These are phyloP conservation scores for Aspergillus biplanus DNA, from an alignment of 495 filamentous ascomycete genomes.

Conservation along the genomic window DNA sequence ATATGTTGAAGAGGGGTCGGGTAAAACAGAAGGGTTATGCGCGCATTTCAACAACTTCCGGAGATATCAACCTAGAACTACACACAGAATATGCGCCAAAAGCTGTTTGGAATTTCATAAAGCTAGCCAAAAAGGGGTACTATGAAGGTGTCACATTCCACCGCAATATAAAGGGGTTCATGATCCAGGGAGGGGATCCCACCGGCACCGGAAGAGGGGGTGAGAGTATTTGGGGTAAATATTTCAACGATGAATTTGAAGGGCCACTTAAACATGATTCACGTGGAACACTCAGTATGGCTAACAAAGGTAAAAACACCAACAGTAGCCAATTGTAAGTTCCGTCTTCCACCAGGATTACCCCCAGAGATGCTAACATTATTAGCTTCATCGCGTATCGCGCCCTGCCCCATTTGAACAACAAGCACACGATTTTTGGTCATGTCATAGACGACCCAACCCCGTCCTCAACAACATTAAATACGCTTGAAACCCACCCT, in stretches of 20 bases:
- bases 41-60: slow-evolving; percentile 79
- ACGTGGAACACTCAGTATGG: slow-evolving; percentile 87
- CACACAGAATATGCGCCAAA: slow-evolving; percentile 86
- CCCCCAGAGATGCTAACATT: slow-evolving; percentile 13
- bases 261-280: slow-evolving; percentile 79
- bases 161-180: slow-evolving; percentile 91
- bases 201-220: slow-evolving; percentile 82
- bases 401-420: slow-evolving; percentile 78
- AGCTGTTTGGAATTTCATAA: slow-evolving; percentile 96
- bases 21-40: slow-evolving; percentile 91
- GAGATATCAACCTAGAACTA: slow-evolving; percentile 86
- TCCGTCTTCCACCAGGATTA: not conserved
- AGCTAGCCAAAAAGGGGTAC: slow-evolving; percentile 85
- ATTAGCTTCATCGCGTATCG: slow-evolving; percentile 82
- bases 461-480: slow-evolving; percentile 59
- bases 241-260: slow-evolving; percentile 91
- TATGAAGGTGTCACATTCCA: slow-evolving; percentile 85
- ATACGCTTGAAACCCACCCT: slow-evolving; percentile 71
- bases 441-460: slow-evolving; percentile 78
- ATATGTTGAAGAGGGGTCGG: slow-evolving; percentile 86
- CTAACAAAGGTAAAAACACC: slow-evolving; percentile 97
- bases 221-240: slow-evolving; percentile 82
- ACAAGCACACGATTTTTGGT: slow-evolving; percentile 96
- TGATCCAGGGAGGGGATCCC: slow-evolving; percentile 89
- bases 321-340: slow-evolving; percentile 85